These are phyloP conservation scores for Leucosporidium creatinivorum DNA, from an alignment of 768 basidiomycete genomes.

Conservation along the genomic window DNA sequence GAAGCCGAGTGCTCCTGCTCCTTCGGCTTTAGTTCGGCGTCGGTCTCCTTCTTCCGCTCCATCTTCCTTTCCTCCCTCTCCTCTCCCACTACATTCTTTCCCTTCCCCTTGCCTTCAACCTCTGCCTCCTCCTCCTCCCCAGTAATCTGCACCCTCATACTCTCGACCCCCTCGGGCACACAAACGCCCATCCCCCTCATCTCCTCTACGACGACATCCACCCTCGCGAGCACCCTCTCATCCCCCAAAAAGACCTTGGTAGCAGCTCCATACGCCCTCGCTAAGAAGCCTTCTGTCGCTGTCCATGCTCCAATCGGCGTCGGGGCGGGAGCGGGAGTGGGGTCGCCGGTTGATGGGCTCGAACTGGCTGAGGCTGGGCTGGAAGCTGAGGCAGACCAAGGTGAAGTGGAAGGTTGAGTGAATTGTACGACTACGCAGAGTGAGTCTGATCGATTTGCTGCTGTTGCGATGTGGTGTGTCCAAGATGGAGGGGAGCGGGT, in stretches of 20 bases:
- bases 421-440: too few species aligned
- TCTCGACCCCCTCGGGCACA: not conserved
- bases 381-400: too few species aligned
- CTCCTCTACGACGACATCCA: conserved; percentile 23
- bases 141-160: conserved; percentile 3
- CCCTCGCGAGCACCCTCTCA: not conserved
- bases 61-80: not conserved
- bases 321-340: too few species aligned
- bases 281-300: conserved; percentile 3
- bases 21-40: not conserved
- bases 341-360: too few species aligned
- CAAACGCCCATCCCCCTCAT: conserved; percentile 10
- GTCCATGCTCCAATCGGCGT: too few species aligned
- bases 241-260: not conserved
- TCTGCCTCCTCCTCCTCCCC: conserved; percentile 6
- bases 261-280: conserved; percentile 10
- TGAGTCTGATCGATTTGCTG: too few species aligned
- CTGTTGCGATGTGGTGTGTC: too few species aligned
- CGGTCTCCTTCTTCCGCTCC: not conserved
- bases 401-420: too few species aligned
- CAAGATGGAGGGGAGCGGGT: too few species aligned
- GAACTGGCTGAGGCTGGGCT: too few species aligned
- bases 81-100: not conserved
- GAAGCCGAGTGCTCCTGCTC: too few species aligned
- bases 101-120: not conserved